Conservation (phyloP, 1,139 yeast genomes). For the Nadsonia starkeyi-henricii region DNA sequence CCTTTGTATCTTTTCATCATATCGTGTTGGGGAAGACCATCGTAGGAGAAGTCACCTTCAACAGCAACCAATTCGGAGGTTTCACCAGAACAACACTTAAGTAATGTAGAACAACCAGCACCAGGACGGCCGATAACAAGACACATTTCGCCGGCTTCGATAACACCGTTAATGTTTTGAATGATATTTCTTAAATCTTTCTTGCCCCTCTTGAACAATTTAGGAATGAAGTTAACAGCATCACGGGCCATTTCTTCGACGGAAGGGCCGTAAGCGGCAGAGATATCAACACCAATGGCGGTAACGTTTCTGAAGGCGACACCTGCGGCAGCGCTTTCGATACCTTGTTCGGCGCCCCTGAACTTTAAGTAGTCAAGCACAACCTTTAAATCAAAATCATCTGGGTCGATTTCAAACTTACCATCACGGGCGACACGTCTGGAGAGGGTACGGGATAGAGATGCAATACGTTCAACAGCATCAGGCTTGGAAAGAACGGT, state of each 20-base stretch:
- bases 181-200: slow-evolving; percentile 31
- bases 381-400: slow-evolving; percentile 29
- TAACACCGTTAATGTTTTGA: slow-evolving; percentile 27
- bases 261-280: slow-evolving; percentile 39
- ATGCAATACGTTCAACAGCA: slow-evolving; percentile 24
- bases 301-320: slow-evolving; percentile 33
- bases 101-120: slow-evolving; percentile 48
- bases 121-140: slow-evolving; percentile 56
- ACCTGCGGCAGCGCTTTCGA: slow-evolving; percentile 36
- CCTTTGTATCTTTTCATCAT: slow-evolving; percentile 36
- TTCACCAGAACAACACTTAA: slow-evolving; percentile 43
- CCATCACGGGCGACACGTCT: slow-evolving; percentile 27
- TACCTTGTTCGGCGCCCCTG: slow-evolving; percentile 29
- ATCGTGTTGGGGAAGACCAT: slow-evolving; percentile 36
- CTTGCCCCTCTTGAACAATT: slow-evolving; percentile 17
- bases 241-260: slow-evolving; percentile 30
- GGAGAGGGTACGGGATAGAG: slow-evolving; percentile 30
- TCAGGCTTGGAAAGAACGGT: slow-evolving; percentile 5
- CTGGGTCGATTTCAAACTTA: slow-evolving; percentile 24
- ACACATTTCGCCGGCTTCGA: slow-evolving; percentile 47
- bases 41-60: slow-evolving; percentile 36
- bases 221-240: slow-evolving; percentile 20
- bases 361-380: slow-evolving; percentile 22
- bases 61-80: slow-evolving; percentile 28
- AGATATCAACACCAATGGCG: slow-evolving; percentile 37